Evolutionary conservation across 495 filamentous ascomycete genomes (phyloP), one percentile per base, ranked within the genome.

Genomic region (Xylaria curta): DNA sequence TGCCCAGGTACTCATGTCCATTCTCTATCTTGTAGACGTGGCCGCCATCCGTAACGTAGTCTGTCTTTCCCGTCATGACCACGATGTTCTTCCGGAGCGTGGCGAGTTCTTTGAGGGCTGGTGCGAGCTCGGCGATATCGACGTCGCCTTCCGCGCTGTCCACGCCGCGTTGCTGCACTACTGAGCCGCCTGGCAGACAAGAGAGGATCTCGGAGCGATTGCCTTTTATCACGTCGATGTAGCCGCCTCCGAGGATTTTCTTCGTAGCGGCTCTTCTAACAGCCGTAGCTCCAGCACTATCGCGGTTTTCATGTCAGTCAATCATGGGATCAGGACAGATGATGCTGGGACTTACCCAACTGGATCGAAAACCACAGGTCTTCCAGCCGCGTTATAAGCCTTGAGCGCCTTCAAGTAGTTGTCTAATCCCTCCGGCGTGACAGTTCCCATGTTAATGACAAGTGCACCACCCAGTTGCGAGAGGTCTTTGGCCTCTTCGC

Each of bases 371-470:
- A 98, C 82, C 0, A 97, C 89, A 0, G 93, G 93, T 40, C 90
- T 89, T 2, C 91, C 90, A 28, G 81, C 86, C 15, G 80, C 81
- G 75, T 97, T 98, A 83, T 98, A 97, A 8, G 93, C 94, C 56
- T 81, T 84, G n/a, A 89, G 72, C 0, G 84, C 81, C 71, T 85
- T 81, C 12, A 81, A 53, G 76, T 95, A 94, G 76, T 92, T 92
- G 8, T 82, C 71, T 9, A 94, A 78, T 61, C 89, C 90, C 6
- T 92, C 91, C 3, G 91, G 88, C 10, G 89, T 93, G 36, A 95
- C 87, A 2, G 93, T 97, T 26, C 96, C 96, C 94, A 98, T 97
- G 80, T 99, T 99, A 75, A 99, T 89, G 17, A 99, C 91, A 13
- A 98, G 83, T 3, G 92, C 86, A 7, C 86, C 87, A 1, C 85